Evolutionary conservation across 345 rosid species (phyloP), one percentile per base, ranked within the genome.

Genomic region (Arabidopsis arenosa): DNA sequence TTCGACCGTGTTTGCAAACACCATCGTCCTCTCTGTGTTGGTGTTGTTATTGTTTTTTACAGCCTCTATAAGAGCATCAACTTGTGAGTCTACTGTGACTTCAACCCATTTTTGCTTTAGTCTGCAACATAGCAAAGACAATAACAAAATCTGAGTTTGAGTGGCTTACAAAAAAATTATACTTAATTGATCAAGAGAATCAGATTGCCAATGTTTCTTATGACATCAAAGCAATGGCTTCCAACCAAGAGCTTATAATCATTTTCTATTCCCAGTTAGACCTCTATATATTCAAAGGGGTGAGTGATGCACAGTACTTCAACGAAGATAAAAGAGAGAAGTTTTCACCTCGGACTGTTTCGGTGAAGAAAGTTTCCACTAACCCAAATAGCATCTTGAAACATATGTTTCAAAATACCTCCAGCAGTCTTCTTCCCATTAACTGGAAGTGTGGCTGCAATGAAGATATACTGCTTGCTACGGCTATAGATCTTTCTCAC

Each of bases 361-460:
- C 85, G 85, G 77, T 95, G 99, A 70, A 95, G 99, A 74, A 86
- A 95, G 83, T 71, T 90, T 79, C 99, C 97, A 66, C 86, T 90
- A 78, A 92, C 81, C 97, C 97, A 92, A 66, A 11, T 57, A 69
- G 97, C 97, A 84, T 89, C 91, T 30, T 92, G 96, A 81, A 95
- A 92, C 93, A 95, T 90, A 72, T 82, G 80, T 79, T 90, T 95
- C 82, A 95, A 78, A 75, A 92, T 78, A 44, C 86, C 99, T 3
- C 97, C 99, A 7, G 97, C 96, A 63, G 99, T 95, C 76, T 81
- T 90, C 86, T 89, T 92, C 67, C 99, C 99, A 17, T 95, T 95
- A 66, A 85, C 69, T 2, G 99, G 99, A 77, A 95, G 96, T 37
- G 99, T 95, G 23, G 99, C 99, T 36, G 99, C 99, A 76, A 95